Conservation (phyloP, 352 stramenopile genomes). For the Peronospora belbahrii region DNA sequence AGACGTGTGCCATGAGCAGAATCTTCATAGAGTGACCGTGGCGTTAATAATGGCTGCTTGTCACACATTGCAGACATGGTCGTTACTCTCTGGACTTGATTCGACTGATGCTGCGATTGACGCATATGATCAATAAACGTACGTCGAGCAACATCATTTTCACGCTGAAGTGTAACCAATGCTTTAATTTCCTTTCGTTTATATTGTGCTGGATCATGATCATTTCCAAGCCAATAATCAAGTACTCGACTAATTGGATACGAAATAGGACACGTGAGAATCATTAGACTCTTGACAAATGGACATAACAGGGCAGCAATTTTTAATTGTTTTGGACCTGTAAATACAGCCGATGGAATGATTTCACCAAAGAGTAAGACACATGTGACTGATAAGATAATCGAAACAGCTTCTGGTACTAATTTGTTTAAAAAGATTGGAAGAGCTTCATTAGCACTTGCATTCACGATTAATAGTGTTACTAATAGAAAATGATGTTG, state of each 20-base stretch:
- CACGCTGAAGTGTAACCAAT: conserved; percentile 69
- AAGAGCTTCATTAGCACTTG: conserved; percentile 89
- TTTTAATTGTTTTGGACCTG: conserved; percentile 61
- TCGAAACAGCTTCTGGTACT: conserved; percentile 77
- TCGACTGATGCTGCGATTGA: conserved; percentile 22
- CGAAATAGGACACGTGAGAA: conserved; percentile 80
- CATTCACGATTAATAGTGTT: conserved; percentile 92
- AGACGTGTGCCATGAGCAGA: conserved; percentile 44
- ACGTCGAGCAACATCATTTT: conserved; percentile 35
- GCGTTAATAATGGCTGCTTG: conserved; percentile 27
- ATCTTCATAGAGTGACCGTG: conserved; percentile 32
- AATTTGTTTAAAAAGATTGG: conserved; percentile 91
- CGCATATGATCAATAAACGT: conserved; percentile 33
- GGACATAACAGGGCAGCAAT: conserved; percentile 83
- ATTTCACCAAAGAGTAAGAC: conserved; percentile 96
- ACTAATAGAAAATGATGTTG: conserved; percentile 92
- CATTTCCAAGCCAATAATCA: conserved; percentile 81
- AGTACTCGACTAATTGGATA: conserved; percentile 89
- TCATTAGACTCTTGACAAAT: conserved; percentile 82
- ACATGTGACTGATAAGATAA: conserved; percentile 93
- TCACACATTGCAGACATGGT: conserved; percentile 27
- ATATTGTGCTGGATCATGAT: conserved; percentile 72
- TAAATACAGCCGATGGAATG: conserved; percentile 84
- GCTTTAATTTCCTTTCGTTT: conserved; percentile 88
- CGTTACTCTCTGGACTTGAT: conserved; percentile 13